Evolutionary conservation across 2,329 filamentous ascomycete genomes (phyloP), one percentile per base, ranked within the genome.

Genomic region (Talaromyces piceae): DNA sequence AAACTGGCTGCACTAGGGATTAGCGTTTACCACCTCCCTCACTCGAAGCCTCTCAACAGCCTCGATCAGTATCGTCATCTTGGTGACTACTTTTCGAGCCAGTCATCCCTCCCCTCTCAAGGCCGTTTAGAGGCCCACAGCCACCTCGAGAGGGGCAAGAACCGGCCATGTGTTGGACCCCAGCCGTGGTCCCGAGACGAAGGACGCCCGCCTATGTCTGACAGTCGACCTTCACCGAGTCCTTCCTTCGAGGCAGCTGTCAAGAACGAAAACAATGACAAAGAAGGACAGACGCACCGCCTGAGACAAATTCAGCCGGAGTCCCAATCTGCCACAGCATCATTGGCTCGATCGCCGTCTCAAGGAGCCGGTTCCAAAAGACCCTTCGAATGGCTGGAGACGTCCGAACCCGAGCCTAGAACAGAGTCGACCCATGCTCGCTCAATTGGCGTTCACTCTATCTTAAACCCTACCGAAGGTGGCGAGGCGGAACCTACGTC

Each of bases 1-100:
- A 70, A 55, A 64, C 65, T 71, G 69, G 69, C 69, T 66, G 66
- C 67, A 55, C 61, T 71, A 53, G 67, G 64, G 55, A 63, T 67
- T 57, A 66, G 60, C 58, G 63, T 66, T 56, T 64, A 64, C 54
- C 62, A 61, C 54, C 55, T 64, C 50, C 58, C 66, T 51, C 68
- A 68, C 53, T 55, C 67, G 41, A 57, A 59, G 48, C 56, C 65
- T 51, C 59, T 65, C 47, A 57, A 62, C 56, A 58, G 63, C 41
- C 60, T 65, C 41, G 61, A 61, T 54, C 61, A 61, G 59, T 55
- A 55, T 31, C 63, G 65, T 52, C 60, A 61, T 51, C 49, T 65
- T 55, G 60, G 58, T 53, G 59, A 57, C 51, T 62, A 59, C 55
- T 56, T 61, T 45, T 52, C 50, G 49, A 57, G 49, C 41, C 58